A percentile compares a stretch with the other conserved stretches of the same genome.
phyloP scores from a whole-genome alignment of 2,329 filamentous ascomycete species.

The Berkeleyomyces basicola region DNA sequence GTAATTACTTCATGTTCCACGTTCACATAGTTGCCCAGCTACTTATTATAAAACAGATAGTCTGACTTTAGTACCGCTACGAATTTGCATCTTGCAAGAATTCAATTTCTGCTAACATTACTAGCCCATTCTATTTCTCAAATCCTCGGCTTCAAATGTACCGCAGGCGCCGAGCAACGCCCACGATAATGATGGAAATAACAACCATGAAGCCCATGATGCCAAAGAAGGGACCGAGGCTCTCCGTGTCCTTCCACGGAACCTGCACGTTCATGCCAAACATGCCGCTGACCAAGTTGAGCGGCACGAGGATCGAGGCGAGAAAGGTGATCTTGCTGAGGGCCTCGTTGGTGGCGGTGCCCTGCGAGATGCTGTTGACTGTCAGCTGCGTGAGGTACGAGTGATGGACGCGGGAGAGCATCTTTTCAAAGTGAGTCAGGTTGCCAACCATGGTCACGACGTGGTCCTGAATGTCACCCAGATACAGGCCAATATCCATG shows the following conservation, averaged over 20 bases:
- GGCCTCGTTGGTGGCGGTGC: slow-evolving; percentile 73
- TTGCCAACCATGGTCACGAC: slow-evolving; percentile 99
- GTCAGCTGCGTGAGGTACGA: slow-evolving; percentile 93
- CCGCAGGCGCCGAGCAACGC: slow-evolving; percentile 28
- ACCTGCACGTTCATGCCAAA: slow-evolving; percentile 80
- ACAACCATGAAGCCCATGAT: slow-evolving; percentile 35
- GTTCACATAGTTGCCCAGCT: no score
- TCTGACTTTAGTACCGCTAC: no score
- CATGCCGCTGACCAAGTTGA: slow-evolving; percentile 78
- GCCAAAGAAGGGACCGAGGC: slow-evolving; percentile 38
- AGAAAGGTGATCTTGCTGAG: slow-evolving; percentile 91
- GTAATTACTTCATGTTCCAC: no score
- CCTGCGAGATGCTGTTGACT: slow-evolving; percentile 78
- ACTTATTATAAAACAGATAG: no score
- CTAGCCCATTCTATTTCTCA: no score
- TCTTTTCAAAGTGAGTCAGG: slow-evolving; percentile 90
- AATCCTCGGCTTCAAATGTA: slow-evolving; percentile 26
- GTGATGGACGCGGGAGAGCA: slow-evolving; percentile 81
- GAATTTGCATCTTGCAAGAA: neutral
- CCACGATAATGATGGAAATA: slow-evolving; percentile 32
- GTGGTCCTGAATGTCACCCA: slow-evolving; percentile 97
- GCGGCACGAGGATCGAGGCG: slow-evolving; percentile 85
- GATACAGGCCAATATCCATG: slow-evolving; percentile 90
- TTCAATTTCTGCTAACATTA: neutral
- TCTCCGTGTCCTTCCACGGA: slow-evolving; percentile 39